Base-by-base conservation (phyloP, 352 stramenopile species). In the Pythium dissotocum region DNA sequence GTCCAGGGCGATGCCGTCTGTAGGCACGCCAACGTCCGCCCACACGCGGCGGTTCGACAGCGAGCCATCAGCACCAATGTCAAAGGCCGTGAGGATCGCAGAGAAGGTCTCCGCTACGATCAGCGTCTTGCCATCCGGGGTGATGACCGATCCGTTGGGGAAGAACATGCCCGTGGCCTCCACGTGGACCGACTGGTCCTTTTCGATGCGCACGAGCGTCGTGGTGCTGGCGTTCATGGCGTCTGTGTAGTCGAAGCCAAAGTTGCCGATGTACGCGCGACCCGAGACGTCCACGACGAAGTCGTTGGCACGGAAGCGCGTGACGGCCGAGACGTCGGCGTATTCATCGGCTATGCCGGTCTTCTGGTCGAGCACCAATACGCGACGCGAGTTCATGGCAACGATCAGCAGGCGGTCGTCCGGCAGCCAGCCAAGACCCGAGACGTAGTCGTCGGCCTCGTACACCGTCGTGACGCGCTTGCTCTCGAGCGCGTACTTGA, bases 81-180 rank as follows among this genome's bases (percentile, higher is more conserved):
- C 83, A 49, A 84, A 92, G n/a, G 80, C 84, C 6, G 79, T 90
- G 21, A 92, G 67, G 6, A 70, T 24, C 0, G 70, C 75, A 18
- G 71, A 60, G 63, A 90, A 90, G 18, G 84, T 90, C 71, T 92
- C 84, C 28, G 74, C 82, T 6, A 84, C 70, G 69, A 92, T 90
- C 33, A 92, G 63, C 49, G 82, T 92, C 73, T 84, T 90, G 38
- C 80, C 82, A 51, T 92, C 84, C 0, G 84, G 80, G 0, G 84
- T 90, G 65, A 90, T 87, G 13, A 92, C 82, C 26, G 71, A 70
- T 12, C 84, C 84, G 57, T 92, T 92, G n/a, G 84, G 84, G 49
- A 90, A 92, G 57, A 92, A 72, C 56, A 92, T 67, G 5, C 76
- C 72, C 8, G 73, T 87, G 0, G 84, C 71, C 26, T 88, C 80